Percentiles rank a stretch among this genome's conserved stretches.
Evolutionary conservation across 495 filamentous ascomycete genomes (phyloP).

Genomic region (Neurospora africana): DNA sequence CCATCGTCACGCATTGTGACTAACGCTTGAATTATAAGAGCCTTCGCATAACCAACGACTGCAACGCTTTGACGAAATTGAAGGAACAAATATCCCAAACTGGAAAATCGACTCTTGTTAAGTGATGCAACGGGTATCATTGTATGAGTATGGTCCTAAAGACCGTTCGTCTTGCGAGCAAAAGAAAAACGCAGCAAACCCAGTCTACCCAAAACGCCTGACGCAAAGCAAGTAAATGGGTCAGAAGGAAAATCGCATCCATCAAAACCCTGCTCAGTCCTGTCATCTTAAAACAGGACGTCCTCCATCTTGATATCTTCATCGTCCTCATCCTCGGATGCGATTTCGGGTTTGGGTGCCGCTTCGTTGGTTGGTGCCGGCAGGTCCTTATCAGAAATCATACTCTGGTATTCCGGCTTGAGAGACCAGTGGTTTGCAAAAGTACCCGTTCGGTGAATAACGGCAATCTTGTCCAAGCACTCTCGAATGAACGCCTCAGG

Average conservation of each 20-base stretch:
- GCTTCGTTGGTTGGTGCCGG: constrained; percentile 40
- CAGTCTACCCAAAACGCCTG: constrained; percentile 8
- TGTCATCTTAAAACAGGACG: constrained; percentile 29
- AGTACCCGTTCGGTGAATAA: constrained; percentile 64
- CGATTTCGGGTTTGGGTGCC: constrained; percentile 28
- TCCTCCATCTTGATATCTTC: constrained; percentile 71
- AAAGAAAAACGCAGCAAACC: neutral
- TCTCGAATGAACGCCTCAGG: constrained; percentile 88
- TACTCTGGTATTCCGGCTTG: constrained; percentile 57
- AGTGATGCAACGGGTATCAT: constrained; percentile 16
- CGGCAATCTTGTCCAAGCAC: constrained; percentile 69
- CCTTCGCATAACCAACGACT: neutral
- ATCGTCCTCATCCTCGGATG: constrained; percentile 51
- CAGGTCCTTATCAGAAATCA: constrained; percentile 37
- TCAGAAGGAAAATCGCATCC: neutral
- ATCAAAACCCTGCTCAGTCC: neutral
- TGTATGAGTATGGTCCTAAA: neutral
- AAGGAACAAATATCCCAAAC: neutral
- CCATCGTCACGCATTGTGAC: neutral
- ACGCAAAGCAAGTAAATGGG: constrained; percentile 1
- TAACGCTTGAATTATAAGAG: neutral
- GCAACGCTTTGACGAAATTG: neutral
- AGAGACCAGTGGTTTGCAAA: constrained; percentile 79
- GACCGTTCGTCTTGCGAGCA: neutral
- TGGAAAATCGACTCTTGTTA: neutral